Conservation (phyloP, 1,139 yeast species). For the Blastobotrys aristatus region DNA sequence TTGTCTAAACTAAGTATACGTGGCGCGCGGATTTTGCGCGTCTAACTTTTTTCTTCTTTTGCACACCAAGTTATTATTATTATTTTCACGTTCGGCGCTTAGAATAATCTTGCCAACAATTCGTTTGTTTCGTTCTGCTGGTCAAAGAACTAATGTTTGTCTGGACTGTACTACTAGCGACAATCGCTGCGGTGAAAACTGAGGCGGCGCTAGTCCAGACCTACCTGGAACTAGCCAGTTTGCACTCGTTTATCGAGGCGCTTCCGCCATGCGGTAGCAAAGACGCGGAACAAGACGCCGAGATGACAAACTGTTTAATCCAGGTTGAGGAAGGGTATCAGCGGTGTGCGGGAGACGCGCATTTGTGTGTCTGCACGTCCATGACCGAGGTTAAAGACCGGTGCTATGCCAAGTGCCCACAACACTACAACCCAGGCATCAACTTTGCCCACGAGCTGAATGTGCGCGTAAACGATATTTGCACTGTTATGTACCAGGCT, state of each 20-base stretch:
- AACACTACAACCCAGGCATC: background rate
- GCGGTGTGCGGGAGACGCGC: slow-evolving; percentile 11
- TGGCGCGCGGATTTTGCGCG: too few species aligned
- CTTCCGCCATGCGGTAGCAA: slow-evolving; percentile 10
- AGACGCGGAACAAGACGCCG: background rate
- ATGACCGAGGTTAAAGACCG: slow-evolving; percentile 7
- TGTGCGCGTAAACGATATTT: background rate
- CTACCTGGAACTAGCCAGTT: slow-evolving; percentile 2
- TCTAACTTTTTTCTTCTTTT: too few species aligned
- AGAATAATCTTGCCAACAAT: too few species aligned
- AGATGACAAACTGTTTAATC: slow-evolving; percentile 7
- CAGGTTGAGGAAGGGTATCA: slow-evolving; percentile 13
- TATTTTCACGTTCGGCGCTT: too few species aligned
- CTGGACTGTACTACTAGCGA: too few species aligned
- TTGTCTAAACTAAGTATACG: too few species aligned
- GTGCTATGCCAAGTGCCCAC: slow-evolving; percentile 10
- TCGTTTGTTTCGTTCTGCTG: too few species aligned
- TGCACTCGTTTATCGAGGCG: slow-evolving; percentile 7
- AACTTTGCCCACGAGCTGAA: background rate
- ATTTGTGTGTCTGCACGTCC: slow-evolving; percentile 13
- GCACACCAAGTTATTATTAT: too few species aligned
- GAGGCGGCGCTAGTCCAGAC: too few species aligned
- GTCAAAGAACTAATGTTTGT: too few species aligned
- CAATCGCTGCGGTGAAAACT: too few species aligned
- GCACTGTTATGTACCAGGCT: slow-evolving; percentile 1